Conservation (phyloP, 192 early-diverging fungal genomes). For the Helicostylum pulchrum region DNA sequence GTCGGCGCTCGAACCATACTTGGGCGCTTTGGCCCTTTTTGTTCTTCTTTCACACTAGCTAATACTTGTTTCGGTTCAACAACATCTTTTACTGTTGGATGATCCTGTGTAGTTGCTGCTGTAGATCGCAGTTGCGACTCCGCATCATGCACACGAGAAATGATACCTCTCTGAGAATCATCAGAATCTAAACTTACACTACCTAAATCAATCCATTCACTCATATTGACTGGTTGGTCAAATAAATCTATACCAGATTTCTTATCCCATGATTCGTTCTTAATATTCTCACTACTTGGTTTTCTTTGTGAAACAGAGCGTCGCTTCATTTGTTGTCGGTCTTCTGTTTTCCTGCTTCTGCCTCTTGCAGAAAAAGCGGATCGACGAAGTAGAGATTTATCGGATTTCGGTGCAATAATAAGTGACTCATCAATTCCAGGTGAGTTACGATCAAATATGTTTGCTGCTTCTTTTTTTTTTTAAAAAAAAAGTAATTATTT, state of each 20-base stretch:
- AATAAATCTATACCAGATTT: slow-evolving; percentile 18
- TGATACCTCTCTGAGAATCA: slow-evolving; percentile 25
- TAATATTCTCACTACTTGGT: slow-evolving; percentile 1
- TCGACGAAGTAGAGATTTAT: slow-evolving; percentile 12
- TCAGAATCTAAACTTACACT: slow-evolving; percentile 19
- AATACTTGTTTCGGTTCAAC: background rate
- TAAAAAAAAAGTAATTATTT: background rate
- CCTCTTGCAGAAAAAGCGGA: slow-evolving; percentile 21
- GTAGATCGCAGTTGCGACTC: slow-evolving; percentile 26
- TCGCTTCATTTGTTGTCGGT: too few relatives aligned
- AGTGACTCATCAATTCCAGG: background rate
- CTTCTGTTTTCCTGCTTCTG: background rate
- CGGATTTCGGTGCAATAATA: slow-evolving; percentile 14
- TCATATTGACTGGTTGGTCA: slow-evolving; percentile 34
- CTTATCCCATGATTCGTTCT: slow-evolving; percentile 4
- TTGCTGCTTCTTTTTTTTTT: background rate
- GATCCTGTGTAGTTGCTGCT: background rate
- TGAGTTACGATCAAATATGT: background rate
- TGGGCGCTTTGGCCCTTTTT: background rate
- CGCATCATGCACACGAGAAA: slow-evolving; percentile 38
- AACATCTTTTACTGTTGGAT: background rate
- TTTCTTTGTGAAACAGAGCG: slow-evolving; percentile 3
- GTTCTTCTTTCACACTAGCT: background rate
- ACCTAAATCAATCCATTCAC: slow-evolving; percentile 36
- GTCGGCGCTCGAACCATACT: too few relatives aligned